A percentile compares a stretch with the other conserved stretches of the same genome.
phyloP scores from a whole-genome alignment of 1,284 basidiomycete species.

The Gomphus bonarii region DNA sequence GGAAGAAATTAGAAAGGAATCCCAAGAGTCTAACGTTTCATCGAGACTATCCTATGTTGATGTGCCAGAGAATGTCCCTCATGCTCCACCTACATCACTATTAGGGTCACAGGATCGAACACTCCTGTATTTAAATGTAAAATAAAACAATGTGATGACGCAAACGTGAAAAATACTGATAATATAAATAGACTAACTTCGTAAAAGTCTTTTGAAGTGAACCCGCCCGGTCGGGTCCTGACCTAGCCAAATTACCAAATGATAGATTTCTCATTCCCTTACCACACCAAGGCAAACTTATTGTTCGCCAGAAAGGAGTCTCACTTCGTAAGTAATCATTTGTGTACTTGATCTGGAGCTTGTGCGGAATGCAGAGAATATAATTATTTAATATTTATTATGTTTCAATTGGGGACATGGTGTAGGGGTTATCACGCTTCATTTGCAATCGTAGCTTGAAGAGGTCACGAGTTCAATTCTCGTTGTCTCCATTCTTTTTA shows the following conservation, averaged over 20 bases:
- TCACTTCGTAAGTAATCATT: no score
- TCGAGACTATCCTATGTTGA: not conserved
- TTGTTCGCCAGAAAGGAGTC: no score
- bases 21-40: not conserved
- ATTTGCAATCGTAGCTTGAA: slow-evolving; percentile 10
- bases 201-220: no score
- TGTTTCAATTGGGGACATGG: slow-evolving; percentile 7
- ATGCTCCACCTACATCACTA: not conserved
- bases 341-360: no score
- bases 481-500: slow-evolving; percentile 10
- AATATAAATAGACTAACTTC: no score
- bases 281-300: no score
- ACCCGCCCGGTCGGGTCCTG: no score
- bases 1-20: not conserved
- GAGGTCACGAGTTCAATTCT: slow-evolving; percentile 13
- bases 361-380: no score
- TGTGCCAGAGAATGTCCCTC: not conserved
- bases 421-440: slow-evolving; percentile 13
- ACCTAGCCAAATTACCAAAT: no score
- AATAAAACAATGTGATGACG: no score
- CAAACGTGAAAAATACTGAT: no score
- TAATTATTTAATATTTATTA: not conserved
- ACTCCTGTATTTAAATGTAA: not conserved
- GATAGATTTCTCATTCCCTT: no score
- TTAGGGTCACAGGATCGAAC: not conserved